These are phyloP conservation scores for Aegilops longissima DNA, from an alignment of 176 grass and related monocot genomes.

Conservation along the genomic window DNA sequence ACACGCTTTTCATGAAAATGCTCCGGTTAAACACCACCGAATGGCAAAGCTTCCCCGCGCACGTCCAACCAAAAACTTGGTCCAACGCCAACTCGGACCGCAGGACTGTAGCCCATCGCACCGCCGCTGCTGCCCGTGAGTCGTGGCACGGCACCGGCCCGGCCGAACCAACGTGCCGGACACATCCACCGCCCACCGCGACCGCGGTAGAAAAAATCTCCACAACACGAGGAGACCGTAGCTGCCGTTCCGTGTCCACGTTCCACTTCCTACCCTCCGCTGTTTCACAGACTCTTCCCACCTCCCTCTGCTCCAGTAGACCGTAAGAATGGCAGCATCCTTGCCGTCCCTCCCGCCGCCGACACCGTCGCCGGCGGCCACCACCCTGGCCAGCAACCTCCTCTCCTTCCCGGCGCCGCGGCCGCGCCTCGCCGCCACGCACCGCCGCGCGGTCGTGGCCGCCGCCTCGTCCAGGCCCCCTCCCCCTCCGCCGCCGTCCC, in stretches of 20 bases:
- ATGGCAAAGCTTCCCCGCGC: neutral
- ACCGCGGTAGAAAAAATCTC: constrained; percentile 40
- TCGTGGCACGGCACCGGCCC: neutral
- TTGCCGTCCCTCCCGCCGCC: constrained; percentile 35
- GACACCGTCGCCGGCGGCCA: constrained; percentile 11
- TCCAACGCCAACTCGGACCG: neutral
- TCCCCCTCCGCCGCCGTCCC: constrained; percentile 26
- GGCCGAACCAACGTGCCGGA: constrained; percentile 18
- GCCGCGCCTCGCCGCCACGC: constrained; percentile 17
- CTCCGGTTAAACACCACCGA: neutral
- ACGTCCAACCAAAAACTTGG: neutral
- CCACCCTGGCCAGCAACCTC: constrained; percentile 24
- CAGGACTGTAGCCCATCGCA: neutral
- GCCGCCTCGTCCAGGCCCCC: constrained; percentile 25
- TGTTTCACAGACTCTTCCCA: neutral
- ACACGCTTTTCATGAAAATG: too few relatives aligned
- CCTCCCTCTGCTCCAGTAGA: neutral
- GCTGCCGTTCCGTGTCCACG: constrained; percentile 39
- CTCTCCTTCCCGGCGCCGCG: constrained; percentile 37
- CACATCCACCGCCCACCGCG: neutral
- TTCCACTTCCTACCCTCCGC: neutral
- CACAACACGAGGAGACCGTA: neutral
- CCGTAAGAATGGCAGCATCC: constrained; percentile 47
- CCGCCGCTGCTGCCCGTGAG: neutral
- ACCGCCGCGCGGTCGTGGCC: constrained; percentile 39